Percentiles rank a stretch among this genome's conserved stretches.
phyloP scores from a whole-genome alignment of 805 yeast species.

The Pichia insulana region DNA sequence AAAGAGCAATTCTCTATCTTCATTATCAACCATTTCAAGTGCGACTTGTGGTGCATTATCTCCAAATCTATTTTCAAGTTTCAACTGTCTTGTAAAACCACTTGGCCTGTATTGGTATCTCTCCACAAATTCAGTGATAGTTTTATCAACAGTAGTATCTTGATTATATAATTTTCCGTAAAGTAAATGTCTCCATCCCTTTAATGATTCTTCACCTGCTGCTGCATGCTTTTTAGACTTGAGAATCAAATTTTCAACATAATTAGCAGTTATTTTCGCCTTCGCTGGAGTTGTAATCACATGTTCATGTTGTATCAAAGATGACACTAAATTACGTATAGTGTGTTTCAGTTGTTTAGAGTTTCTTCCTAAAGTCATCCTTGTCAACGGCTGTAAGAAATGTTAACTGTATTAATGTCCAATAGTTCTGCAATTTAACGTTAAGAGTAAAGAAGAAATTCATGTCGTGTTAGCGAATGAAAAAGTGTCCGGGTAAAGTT shows the following conservation, averaged over 20 bases:
- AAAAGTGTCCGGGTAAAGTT: neutral
- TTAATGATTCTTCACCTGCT: slow-evolving; percentile 16
- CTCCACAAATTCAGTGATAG: slow-evolving; percentile 54
- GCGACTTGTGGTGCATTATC: slow-evolving; percentile 89
- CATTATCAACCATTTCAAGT: slow-evolving; percentile 69
- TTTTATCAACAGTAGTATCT: slow-evolving; percentile 47
- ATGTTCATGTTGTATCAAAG: slow-evolving; percentile 60
- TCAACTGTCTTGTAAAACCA: slow-evolving; percentile 81
- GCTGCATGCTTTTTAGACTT: slow-evolving; percentile 35
- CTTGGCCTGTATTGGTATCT: slow-evolving; percentile 58
- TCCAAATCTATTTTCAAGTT: slow-evolving; percentile 76
- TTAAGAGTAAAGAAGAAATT: neutral
- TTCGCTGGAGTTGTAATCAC: slow-evolving; percentile 67
- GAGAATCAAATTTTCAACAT: slow-evolving; percentile 56
- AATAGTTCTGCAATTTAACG: no score
- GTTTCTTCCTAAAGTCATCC: slow-evolving; percentile 33
- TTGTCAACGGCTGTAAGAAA: no score
- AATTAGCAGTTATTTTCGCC: slow-evolving; percentile 59
- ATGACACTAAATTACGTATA: slow-evolving; percentile 56
- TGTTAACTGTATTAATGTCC: no score
- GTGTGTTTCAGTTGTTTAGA: slow-evolving; percentile 47
- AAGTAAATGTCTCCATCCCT: slow-evolving; percentile 21
- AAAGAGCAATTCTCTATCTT: slow-evolving; percentile 52
- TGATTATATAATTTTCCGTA: slow-evolving; percentile 39
- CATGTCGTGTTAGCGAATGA: neutral